Conservation (phyloP, 768 basidiomycete species). For the Rhodosporidiobolus odoratus region DNA sequence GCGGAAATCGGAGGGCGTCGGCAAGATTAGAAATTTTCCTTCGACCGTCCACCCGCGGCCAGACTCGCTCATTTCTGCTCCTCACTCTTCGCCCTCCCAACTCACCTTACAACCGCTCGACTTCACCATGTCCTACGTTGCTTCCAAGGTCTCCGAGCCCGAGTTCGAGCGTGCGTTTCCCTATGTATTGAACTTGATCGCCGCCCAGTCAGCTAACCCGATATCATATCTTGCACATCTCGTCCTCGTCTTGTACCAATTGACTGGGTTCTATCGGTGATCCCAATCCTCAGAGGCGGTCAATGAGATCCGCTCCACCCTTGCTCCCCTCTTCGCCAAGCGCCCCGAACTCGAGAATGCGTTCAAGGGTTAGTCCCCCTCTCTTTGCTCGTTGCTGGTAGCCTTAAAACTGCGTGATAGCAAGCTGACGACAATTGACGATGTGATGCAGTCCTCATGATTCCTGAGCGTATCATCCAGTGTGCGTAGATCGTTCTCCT, state of each 20-base stretch:
- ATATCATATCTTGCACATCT: neutral
- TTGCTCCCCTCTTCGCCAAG: slow-evolving; percentile 60
- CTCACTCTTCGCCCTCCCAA: neutral
- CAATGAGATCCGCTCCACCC: slow-evolving; percentile 60
- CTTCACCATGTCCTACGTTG: slow-evolving; percentile 22
- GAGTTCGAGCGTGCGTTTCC: slow-evolving; percentile 57
- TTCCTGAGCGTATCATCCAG: slow-evolving; percentile 51
- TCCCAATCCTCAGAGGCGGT: slow-evolving; percentile 52
- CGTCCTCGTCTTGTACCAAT: neutral
- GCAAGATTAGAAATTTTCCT: too few relatives aligned
- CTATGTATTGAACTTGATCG: slow-evolving; percentile 41
- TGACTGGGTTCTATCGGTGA: neutral
- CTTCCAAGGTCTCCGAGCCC: slow-evolving; percentile 51
- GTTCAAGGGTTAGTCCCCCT: slow-evolving; percentile 53
- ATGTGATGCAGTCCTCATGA: slow-evolving; percentile 45
- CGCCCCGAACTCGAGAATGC: slow-evolving; percentile 66
- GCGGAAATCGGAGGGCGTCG: too few relatives aligned
- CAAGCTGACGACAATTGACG: too few relatives aligned
- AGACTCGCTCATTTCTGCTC: neutral
- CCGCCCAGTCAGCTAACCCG: too few relatives aligned
- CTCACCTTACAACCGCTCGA: neutral
- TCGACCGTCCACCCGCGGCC: neutral
- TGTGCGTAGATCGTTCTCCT: neutral
- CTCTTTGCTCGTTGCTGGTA: neutral
- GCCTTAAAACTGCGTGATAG: too few relatives aligned